Conservation (phyloP, 148 eudicot genomes). For the Rhododendron simsii region DNA sequence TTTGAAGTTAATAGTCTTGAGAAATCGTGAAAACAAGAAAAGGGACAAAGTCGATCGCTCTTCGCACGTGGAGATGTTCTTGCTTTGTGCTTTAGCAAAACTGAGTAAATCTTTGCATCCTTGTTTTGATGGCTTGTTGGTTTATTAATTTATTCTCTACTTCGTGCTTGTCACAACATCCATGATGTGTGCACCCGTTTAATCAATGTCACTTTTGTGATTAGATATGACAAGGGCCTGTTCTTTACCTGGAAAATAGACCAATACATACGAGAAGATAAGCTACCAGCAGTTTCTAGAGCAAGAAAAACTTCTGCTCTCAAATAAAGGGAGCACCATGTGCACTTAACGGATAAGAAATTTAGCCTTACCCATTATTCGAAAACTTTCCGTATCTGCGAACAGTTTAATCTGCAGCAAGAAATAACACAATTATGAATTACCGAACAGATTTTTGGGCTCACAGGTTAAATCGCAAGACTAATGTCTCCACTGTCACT, state of each 20-base stretch:
- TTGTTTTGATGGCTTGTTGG: too few species aligned
- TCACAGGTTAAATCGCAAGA: background rate
- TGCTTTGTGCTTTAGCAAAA: too few species aligned
- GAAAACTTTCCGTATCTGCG: conserved; percentile 67
- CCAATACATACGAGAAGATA: conserved; percentile 8
- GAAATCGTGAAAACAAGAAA: too few species aligned
- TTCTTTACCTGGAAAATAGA: conserved; percentile 64
- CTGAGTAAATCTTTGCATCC: too few species aligned
- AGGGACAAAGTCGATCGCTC: too few species aligned
- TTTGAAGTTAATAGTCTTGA: too few species aligned
- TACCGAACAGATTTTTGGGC: background rate
- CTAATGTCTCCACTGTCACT: background rate
- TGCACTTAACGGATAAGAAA: background rate
- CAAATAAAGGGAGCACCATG: background rate
- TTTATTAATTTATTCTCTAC: too few species aligned
- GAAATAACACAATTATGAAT: conserved; percentile 1
- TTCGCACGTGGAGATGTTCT: too few species aligned
- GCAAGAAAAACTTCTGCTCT: background rate
- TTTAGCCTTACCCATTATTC: conserved; percentile 61
- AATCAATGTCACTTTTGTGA: conserved; percentile 94
- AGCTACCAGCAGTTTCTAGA: background rate
- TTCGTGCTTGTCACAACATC: too few species aligned
- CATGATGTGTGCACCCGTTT: too few species aligned
- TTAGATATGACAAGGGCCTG: conserved; percentile 79
- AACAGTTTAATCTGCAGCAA: conserved; percentile 68